Conservation (phyloP, 2,329 filamentous ascomycete genomes). For the Orbilia quercus region DNA sequence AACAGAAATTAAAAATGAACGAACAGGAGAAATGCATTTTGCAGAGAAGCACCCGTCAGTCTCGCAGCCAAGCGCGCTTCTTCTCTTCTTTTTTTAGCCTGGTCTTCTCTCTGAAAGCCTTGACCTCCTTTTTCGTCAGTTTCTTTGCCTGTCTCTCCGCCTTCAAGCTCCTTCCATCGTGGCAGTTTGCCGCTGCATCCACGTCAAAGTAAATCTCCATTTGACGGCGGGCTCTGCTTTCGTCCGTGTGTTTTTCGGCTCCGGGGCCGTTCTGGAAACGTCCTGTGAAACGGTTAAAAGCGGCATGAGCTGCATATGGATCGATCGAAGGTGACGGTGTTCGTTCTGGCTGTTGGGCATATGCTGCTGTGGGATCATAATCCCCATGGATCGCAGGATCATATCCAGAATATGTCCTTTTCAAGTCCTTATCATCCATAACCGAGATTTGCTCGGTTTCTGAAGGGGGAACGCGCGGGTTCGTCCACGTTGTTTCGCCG, state of each 20-base stretch:
- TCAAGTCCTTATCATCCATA: conserved; percentile 61
- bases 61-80: conserved; percentile 86
- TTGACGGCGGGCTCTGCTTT: conserved; percentile 86
- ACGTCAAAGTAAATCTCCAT: conserved; percentile 97
- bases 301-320: conserved; percentile 74
- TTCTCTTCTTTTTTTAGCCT: conserved; percentile 93
- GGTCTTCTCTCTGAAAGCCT: conserved; percentile 90
- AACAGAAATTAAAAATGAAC: too few relatives aligned
- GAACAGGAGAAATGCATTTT: neutral
- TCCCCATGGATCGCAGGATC: conserved; percentile 96
- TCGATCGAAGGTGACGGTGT: conserved; percentile 60
- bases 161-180: conserved; percentile 89
- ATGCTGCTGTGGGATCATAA: conserved; percentile 96
- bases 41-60: conserved; percentile 67
- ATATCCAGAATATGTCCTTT: conserved; percentile 76
- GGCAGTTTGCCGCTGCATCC: conserved; percentile 88
- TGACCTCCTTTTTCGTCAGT: conserved; percentile 84
- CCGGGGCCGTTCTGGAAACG: conserved; percentile 74
- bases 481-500: conserved; percentile 81
- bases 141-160: conserved; percentile 89
- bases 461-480: conserved; percentile 74
- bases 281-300: conserved; percentile 93
- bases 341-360: conserved; percentile 73
- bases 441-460: conserved; percentile 61
- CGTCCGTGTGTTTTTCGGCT: conserved; percentile 82